Evolutionary conservation across 768 basidiomycete species (phyloP), one percentile per base, ranked within the genome.

Genomic region (Tylopilus sp.): DNA sequence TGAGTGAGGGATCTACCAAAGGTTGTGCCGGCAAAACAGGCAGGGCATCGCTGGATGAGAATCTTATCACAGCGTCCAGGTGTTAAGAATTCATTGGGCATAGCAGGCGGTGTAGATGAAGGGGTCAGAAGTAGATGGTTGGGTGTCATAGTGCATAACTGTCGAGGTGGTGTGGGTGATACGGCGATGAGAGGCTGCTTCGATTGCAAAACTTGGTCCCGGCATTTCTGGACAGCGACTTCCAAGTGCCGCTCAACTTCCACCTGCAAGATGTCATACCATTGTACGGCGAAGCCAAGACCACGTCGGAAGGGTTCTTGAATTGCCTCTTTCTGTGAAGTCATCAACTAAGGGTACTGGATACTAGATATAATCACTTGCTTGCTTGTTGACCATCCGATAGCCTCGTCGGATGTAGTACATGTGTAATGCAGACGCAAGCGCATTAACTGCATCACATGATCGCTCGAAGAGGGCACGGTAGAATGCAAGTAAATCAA

Each of bases 291-390:
- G 1, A 51, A 21, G 20, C 54, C 44, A 6, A 71, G 52, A 2
- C 68, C 48, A 0, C 50, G 53, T 0, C 66, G 59, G 47, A 73
- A 74, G 0, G 72, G 66, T n/a, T 51, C 36, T 10, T 51, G 49
- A 0, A 50, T 9, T 1, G 22, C 7, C 0, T 49, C 17, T 0
- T 13, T 12, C 30, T 31, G 30, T 4, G 30, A 28, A 12, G 30
- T 10, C 10, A 31, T 8, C 9, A 31, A 31, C 30, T 10, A 9
- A 42, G n/a, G n/a, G n/a, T n/a, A n/a, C n/a, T n/a, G n/a, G n/a
- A n/a, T n/a, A n/a, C n/a, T n/a, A n/a, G n/a, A n/a, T n/a, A n/a
- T n/a, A n/a, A n/a, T n/a, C n/a, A n/a, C n/a, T n/a, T n/a, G n/a
- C 13, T 13, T 26, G 8, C 0, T 49, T 26, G 9, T 49, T 35